Conservation (phyloP, 306 rosid genomes). For the Senna tora region DNA sequence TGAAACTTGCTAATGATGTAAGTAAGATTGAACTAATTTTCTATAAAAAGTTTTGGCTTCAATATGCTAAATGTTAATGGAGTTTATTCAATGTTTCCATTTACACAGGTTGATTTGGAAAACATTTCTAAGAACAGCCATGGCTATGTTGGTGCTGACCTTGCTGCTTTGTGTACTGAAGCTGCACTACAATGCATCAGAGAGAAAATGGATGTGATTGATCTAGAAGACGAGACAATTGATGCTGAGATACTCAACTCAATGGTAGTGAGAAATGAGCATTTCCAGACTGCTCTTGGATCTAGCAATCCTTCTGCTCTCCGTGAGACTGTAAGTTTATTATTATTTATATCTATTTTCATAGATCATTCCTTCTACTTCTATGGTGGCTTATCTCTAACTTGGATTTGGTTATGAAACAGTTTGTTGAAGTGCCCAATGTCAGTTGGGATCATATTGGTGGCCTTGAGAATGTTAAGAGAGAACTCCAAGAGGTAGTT, state of each 20-base stretch:
- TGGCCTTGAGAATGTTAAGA: slow-evolving; percentile 78
- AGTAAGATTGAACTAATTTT: slow-evolving; percentile 39
- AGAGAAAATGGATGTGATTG: no score
- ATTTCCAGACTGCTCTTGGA: slow-evolving; percentile 75
- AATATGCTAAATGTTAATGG: background rate
- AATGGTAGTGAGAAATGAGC: slow-evolving; percentile 81
- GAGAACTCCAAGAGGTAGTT: slow-evolving; percentile 78
- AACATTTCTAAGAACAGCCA: slow-evolving; percentile 65
- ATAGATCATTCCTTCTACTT: background rate
- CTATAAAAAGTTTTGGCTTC: background rate
- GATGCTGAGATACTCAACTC: no score
- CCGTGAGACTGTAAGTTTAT: slow-evolving; percentile 71
- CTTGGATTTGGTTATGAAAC: slow-evolving; percentile 8
- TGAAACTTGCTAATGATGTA: slow-evolving; percentile 74
- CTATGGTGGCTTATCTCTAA: slow-evolving; percentile 7
- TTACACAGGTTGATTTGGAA: slow-evolving; percentile 72
- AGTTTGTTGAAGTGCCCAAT: slow-evolving; percentile 86
- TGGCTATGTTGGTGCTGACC: no score
- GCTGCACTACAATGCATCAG: no score
- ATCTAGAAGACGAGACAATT: no score
- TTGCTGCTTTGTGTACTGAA: no score
- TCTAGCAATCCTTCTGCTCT: slow-evolving; percentile 80
- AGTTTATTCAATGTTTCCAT: background rate
- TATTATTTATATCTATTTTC: background rate
- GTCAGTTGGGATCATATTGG: slow-evolving; percentile 74